A percentile compares a stretch with the other conserved stretches of the same genome.
Conservation (phyloP, 1,284 basidiomycete genomes). For the Dichomitus squalens region DNA sequence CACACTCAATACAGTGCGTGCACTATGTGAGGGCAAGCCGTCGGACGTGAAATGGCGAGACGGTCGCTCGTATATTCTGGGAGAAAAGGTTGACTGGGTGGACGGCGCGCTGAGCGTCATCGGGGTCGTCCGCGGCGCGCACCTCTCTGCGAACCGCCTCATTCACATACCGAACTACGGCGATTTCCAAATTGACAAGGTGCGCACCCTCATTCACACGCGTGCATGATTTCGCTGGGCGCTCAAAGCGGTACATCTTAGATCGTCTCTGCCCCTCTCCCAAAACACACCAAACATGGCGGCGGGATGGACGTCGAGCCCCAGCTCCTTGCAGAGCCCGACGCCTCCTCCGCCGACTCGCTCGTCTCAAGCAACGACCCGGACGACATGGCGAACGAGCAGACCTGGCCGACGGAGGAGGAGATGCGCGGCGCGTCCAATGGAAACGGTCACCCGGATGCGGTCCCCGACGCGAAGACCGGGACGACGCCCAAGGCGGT, state of each 20-base stretch:
- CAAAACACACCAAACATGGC: conserved; percentile 42
- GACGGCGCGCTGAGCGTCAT: conserved; percentile 71
- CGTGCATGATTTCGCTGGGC: not conserved
- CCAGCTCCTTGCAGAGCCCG: conserved; percentile 57
- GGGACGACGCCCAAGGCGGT: conserved; percentile 77
- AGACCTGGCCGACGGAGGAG: conserved; percentile 99
- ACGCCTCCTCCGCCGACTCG: conserved; percentile 80
- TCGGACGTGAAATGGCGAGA: conserved; percentile 81
- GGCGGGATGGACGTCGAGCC: conserved; percentile 67
- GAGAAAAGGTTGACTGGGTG: conserved; percentile 68
- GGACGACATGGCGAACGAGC: conserved; percentile 90
- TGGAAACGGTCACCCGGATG: conserved; percentile 33
- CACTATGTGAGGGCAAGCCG: conserved; percentile 81
- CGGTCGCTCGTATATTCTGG: conserved; percentile 79
- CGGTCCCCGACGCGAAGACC: conserved; percentile 63
- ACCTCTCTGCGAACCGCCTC: conserved; percentile 83
- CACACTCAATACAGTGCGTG: conserved; percentile 68
- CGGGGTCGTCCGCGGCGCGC: conserved; percentile 82
- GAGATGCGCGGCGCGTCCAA: conserved; percentile 68
- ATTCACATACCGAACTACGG: conserved; percentile 90
- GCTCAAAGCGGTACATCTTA: conserved; percentile 29
- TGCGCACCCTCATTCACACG: conserved; percentile 34
- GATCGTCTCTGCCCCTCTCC: conserved; percentile 65
- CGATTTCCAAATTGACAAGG: conserved; percentile 86
- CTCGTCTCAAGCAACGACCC: conserved; percentile 87